Conservation (phyloP, 768 basidiomycete genomes). For the Mycena filopes region DNA sequence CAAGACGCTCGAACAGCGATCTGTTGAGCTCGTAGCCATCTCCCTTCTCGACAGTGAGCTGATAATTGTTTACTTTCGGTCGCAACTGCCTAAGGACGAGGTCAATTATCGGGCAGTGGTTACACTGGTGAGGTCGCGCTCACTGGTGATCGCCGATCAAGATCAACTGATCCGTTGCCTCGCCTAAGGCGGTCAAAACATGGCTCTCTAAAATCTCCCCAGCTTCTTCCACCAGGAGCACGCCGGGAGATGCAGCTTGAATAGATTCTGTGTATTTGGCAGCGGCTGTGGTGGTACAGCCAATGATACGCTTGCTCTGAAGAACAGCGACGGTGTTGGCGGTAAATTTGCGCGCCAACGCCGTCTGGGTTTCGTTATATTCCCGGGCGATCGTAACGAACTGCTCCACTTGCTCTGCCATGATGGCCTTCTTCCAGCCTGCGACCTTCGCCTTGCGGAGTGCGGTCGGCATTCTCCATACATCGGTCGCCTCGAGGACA, state of each 20-base stretch:
- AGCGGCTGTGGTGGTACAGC: slow-evolving; percentile 71
- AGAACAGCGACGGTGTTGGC: slow-evolving; percentile 49
- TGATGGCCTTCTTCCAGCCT: slow-evolving; percentile 50
- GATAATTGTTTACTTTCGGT: slow-evolving; percentile 76
- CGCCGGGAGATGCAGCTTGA: slow-evolving; percentile 55
- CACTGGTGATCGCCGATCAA: slow-evolving; percentile 82
- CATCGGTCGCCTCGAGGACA: background rate
- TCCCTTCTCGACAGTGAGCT: slow-evolving; percentile 72
- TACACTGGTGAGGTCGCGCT: background rate
- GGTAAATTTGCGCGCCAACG: slow-evolving; percentile 47
- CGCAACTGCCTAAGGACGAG: slow-evolving; percentile 65
- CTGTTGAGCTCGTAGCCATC: slow-evolving; percentile 75
- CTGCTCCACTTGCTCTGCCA: slow-evolving; percentile 45
- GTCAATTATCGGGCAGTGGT: background rate
- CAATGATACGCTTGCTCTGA: slow-evolving; percentile 64
- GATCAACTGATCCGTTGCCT: slow-evolving; percentile 61
- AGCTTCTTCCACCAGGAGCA: slow-evolving; percentile 77
- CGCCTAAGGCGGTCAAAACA: slow-evolving; percentile 65
- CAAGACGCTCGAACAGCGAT: slow-evolving; percentile 76
- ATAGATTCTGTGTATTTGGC: slow-evolving; percentile 54
- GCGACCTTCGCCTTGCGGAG: slow-evolving; percentile 40
- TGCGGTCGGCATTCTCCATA: slow-evolving; percentile 50
- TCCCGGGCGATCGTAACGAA: slow-evolving; percentile 45
- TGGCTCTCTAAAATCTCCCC: slow-evolving; percentile 80
- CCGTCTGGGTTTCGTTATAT: slow-evolving; percentile 54